Evolutionary conservation across 768 basidiomycete species (phyloP), one percentile per base, ranked within the genome.

Genomic region (Boletus pseudopeckii): DNA sequence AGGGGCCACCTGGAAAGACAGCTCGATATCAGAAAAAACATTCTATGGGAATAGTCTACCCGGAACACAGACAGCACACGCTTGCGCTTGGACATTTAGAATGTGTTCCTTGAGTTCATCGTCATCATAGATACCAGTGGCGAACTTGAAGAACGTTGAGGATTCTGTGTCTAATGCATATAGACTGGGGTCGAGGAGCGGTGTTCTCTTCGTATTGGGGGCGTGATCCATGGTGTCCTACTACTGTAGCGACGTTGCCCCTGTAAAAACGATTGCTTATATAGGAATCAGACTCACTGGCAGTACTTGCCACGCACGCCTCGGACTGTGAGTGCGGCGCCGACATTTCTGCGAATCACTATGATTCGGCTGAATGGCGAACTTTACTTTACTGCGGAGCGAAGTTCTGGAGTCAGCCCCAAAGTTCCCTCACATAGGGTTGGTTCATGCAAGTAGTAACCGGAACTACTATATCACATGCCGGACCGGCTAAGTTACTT

Each of bases 21-120:
- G 15, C 14, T 52, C 13, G 20, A 26, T 15, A 37, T 33, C 8
- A 32, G 18, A 24, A 22, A 15, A 37, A 18, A n/a, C 7, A 28
- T 13, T 7, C 18, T 4, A 18, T 18, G n/a, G 11, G 9, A 14
- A 46, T 28, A 17, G 33, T 37, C 9, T 30, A 41, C 9, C 15
- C 37, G 26, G n/a, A 45, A 54, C 66, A 26, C 34, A 72, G n/a
- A n/a, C 73, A 24, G 64, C 58, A 50, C 68, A 72, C 1, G 72
- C 73, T 51, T 66, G 63, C 30, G 46, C 55, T 54, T 72, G 74
- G n/a, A 75, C 62, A 24, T 53, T 50, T 13, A 75, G 32, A 33
- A 75, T 64, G 48, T 75, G 73, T 14, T 54, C 41, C 54, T 62
- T 72, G 50, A 75, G 61, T 40, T 58, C 56, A 1, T 67, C 60